Evolutionary conservation across 1,284 basidiomycete species (phyloP).

Genomic region (Malassezia sympodialis): DNA sequence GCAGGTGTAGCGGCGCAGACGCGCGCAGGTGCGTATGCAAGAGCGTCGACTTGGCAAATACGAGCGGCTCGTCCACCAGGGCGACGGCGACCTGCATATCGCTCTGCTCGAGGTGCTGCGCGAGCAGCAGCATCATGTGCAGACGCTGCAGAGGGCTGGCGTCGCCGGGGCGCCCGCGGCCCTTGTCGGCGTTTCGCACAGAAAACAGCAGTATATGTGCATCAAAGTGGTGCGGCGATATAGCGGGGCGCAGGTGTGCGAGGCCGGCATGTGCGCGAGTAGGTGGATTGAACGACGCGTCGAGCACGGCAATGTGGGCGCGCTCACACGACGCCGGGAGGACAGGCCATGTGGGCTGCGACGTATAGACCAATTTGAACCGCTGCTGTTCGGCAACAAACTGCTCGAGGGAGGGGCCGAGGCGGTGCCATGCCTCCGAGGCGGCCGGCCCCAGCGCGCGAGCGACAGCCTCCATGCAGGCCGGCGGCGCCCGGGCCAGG

Average conservation of each 20-base stretch:
- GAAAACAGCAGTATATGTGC: slow-evolving; percentile 73
- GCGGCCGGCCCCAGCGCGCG: not conserved
- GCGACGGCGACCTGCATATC: slow-evolving; percentile 58
- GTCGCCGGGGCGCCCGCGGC: slow-evolving; percentile 57
- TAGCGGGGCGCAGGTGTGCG: slow-evolving; percentile 54
- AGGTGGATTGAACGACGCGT: slow-evolving; percentile 91
- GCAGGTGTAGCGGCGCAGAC: slow-evolving; percentile 45
- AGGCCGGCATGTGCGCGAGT: slow-evolving; percentile 70
- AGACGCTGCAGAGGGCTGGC: slow-evolving; percentile 46
- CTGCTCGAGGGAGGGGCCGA: slow-evolving; percentile 1
- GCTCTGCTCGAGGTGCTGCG: slow-evolving; percentile 24
- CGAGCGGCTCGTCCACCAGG: slow-evolving; percentile 75
- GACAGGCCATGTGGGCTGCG: slow-evolving; percentile 19
- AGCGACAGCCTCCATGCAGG: not conserved
- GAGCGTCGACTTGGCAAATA: slow-evolving; percentile 66
- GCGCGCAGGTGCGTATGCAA: not conserved
- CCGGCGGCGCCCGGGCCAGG: not conserved
- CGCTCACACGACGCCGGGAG: not conserved
- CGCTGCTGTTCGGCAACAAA: not conserved
- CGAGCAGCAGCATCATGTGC: slow-evolving; percentile 47
- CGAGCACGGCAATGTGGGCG: slow-evolving; percentile 57
- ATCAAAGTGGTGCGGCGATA: slow-evolving; percentile 53
- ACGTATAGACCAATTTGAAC: slow-evolving; percentile 21
- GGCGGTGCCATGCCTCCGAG: not conserved
- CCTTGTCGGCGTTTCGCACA: slow-evolving; percentile 80